Percentiles rank a stretch among this genome's conserved stretches.
Evolutionary conservation across 2,329 filamentous ascomycete species (phyloP).

Genomic region (Zasmidium cellare): DNA sequence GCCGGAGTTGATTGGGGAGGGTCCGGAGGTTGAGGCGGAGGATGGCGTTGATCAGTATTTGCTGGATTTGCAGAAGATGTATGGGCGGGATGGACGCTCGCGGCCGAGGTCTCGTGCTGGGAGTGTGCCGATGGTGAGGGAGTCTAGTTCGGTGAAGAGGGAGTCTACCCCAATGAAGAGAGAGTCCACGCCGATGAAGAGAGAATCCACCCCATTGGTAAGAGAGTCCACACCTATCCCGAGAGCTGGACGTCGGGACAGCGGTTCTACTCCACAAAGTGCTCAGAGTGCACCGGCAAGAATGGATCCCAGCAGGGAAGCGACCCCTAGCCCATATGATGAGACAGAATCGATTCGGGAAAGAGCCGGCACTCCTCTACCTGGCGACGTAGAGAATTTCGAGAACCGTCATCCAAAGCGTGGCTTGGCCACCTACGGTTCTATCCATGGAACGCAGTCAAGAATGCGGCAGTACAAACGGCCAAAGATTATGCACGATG

Average conservation of each 20-base stretch:
- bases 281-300: neutral
- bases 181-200: too few relatives aligned
- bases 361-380: neutral
- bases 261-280: too few relatives aligned
- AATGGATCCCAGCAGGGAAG: neutral
- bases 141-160: too few relatives aligned
- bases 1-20: neutral
- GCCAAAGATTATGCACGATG: neutral
- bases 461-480: neutral
- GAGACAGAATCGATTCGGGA: neutral
- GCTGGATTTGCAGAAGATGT: neutral
- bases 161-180: too few relatives aligned
- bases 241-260: too few relatives aligned
- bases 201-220: too few relatives aligned
- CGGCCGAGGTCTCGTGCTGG: neutral
- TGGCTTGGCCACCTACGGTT: neutral
- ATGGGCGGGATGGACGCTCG: neutral
- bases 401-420: neutral
- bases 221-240: too few relatives aligned
- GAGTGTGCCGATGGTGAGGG: too few relatives aligned
- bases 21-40: neutral
- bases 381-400: neutral
- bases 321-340: neutral
- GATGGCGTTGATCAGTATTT: neutral
- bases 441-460: neutral